Evolutionary conservation across 805 yeast genomes (phyloP), one percentile per base, ranked within the genome.

Genomic region (Lachancea cidri): DNA sequence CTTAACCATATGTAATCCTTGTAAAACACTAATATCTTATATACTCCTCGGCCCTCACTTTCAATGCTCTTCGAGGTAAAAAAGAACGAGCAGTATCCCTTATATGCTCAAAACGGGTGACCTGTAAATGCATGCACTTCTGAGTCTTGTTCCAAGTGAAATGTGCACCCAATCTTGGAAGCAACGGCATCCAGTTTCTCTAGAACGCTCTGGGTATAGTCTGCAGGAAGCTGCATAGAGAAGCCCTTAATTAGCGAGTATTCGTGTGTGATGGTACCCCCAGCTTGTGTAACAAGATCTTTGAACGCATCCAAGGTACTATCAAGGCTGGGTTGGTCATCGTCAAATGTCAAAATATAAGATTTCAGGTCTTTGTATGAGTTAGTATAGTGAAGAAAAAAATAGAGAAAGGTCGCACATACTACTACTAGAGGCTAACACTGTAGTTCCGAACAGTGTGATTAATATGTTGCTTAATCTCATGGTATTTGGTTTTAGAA

Each of bases 191-290:
- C 39, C 22, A 60, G 22, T 15, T 47, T 43, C 2, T 36, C 35
- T 7, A 58, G 39, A 9, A 59, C 42, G 17, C 47, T 49, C 5
- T 54, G 44, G 13, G 65, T 44, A 4, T 43, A 52, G 9, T 51
- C 49, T 17, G 57, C 57, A 9, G 74, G 71, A 4, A 72, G 45
- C 4, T 60, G 59, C 41, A 72, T 62, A 5, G 75, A 62, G 53
- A 74, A 73, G 1, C 80, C 80, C 41, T 72, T 69, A 31, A 74
- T 57, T 9, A 73, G 62, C 3, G 68, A 64, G 55, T 72, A 74
- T 43, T 73, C 77, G 47, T 72, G 73, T 14, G 69, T 68, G 36
- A 76, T 65, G 14, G 46, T 50, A 3, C 75, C 79, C 5, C 77
- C 77, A 5, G 70, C 43, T 9, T 55, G 51, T 30, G 55, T 47